Base-by-base conservation (phyloP, 2,329 filamentous ascomycete species). In the Curvularia lunata region DNA sequence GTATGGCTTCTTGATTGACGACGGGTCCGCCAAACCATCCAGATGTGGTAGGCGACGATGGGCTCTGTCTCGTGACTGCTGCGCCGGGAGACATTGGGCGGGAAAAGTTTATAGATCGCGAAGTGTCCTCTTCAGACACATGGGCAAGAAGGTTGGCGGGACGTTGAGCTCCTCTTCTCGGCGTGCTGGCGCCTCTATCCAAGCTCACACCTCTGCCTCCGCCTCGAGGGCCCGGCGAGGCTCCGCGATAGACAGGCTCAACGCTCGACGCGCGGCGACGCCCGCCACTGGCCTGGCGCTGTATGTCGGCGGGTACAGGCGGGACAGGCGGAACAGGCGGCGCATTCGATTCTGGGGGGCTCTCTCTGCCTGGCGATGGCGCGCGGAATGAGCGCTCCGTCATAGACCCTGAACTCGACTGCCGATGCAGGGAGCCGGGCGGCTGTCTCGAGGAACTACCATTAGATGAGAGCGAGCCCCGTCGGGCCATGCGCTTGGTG, bases 241-340 rank as follows among this genome's bases (percentile, higher is more conserved):
- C 75, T 5, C 80, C 78, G 56, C 83, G 82, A 59, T 75, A 72
- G 1, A 78, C 72, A 6, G 83, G 80, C 40, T 85, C 84, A 41
- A 84, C 66, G 64, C 85, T 88, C 21, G 80, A 76, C 9, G 84
- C 67, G 57, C 75, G 73, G 13, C 64, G 72, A 55, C 73, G 70
- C 51, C 62, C 66, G 16, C 53, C 67, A 55, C 67, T 58, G 60
- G 54, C 73, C 10, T 72, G 57, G 61, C 58, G 46, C 10, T 70
- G 66, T 18, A 78, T 68, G 52, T 83, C 77, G 38, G 83, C 78
- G 3, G 91, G 91, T 25, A 97, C 82, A 4, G 84, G 82, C 34
- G 92, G 93, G 2, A 97, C 88, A 1, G 92, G 92, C 28, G 92
- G 93, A 2, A 97, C 88, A 1, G 92, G 92, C 30, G 92, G 91